These are phyloP conservation scores for Thermothielavioides terrestris DNA, from an alignment of 495 filamentous ascomycete species.

Conservation along the genomic window DNA sequence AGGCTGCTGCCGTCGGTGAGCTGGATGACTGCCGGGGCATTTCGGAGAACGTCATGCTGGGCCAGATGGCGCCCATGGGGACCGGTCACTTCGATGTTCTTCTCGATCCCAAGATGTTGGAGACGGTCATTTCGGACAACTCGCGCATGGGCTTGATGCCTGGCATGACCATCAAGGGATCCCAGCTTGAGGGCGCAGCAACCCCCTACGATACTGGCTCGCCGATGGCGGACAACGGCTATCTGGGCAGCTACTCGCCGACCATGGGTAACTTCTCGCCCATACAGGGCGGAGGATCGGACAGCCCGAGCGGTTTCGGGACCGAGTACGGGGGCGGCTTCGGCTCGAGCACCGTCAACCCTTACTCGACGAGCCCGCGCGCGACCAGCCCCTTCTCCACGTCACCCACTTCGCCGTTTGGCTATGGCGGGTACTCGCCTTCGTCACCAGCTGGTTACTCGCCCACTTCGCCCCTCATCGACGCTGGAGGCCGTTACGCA, in stretches of 20 bases:
- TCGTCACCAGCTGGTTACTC: conserved; percentile 59
- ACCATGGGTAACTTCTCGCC: conserved; percentile 89
- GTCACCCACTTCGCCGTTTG: conserved; percentile 62
- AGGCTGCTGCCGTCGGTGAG: conserved; percentile 88
- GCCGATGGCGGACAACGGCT: conserved; percentile 68
- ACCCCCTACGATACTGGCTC: conserved; percentile 94
- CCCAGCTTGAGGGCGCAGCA: conserved; percentile 69
- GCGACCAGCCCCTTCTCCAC: conserved; percentile 72
- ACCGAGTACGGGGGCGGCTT: conserved; percentile 44
- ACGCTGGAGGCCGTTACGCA: conserved; percentile 56
- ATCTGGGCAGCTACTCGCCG: conserved; percentile 54
- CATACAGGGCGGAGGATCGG: conserved; percentile 66
- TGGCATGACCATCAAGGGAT: conserved; percentile 63
- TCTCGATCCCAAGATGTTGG: conserved; percentile 88
- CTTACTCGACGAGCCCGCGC: conserved; percentile 63
- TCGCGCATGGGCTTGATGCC: conserved; percentile 70
- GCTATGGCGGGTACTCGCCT: conserved; percentile 62
- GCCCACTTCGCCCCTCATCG: conserved; percentile 55
- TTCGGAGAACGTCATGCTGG: conserved; percentile 97
- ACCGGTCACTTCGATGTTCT: conserved; percentile 91
- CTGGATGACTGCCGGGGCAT: conserved; percentile 96
- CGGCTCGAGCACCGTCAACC: conserved; percentile 54
- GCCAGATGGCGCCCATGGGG: conserved; percentile 90
- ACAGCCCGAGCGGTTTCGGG: conserved; percentile 64
- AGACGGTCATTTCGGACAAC: conserved; percentile 87